Base-by-base conservation (phyloP, 148 eudicot species). In the Arctostaphylos glauca region DNA sequence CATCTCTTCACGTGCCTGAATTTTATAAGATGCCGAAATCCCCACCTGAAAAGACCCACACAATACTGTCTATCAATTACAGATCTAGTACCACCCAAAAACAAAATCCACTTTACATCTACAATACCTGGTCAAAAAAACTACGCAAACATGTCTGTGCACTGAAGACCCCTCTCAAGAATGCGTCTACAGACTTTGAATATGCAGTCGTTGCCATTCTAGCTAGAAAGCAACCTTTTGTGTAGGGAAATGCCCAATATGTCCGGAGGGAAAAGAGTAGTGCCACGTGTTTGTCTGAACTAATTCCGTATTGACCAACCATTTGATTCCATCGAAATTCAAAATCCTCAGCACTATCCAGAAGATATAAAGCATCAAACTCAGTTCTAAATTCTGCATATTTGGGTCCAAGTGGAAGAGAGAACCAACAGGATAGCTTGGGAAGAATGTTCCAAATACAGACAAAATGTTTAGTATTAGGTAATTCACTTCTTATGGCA, bases 351-450 rank as follows among this genome's bases (percentile, higher is more conserved):
- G 85, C 55, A 77, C 71, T 86, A 44, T 84, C 84, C 71, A 81
- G 78, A 70, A 79, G 76, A 70, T 70, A 66, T 31, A 87, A 31
- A 31, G 76, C 77, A 48, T 87, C 89, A 81, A 87, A 85, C 66
- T 81, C 82, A 46, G 87, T 72, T 82, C 87, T 81, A 77, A 87
- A 85, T 80, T 87, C 86, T 19, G 74, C 54, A 83, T 81, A 87
- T 54, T 77, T 81, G 80, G 80, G 74, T 53, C 87, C 87, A 52
- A 87, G 84, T 60, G 77, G 80, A 74, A 49, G 79, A 80, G 86
- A 81, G 82, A 87, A 85, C 89, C 89, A 87, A 81, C 86, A 85
- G 31, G 83, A 79, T 43, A 88, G 41, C 83, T 88, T 88, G 77
- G 89, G 88, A 72, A 88, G 82, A 85, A 88, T 78, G 78, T 78